Conservation (phyloP, 2,329 filamentous ascomycete genomes). For the Xylariaceae sp. region DNA sequence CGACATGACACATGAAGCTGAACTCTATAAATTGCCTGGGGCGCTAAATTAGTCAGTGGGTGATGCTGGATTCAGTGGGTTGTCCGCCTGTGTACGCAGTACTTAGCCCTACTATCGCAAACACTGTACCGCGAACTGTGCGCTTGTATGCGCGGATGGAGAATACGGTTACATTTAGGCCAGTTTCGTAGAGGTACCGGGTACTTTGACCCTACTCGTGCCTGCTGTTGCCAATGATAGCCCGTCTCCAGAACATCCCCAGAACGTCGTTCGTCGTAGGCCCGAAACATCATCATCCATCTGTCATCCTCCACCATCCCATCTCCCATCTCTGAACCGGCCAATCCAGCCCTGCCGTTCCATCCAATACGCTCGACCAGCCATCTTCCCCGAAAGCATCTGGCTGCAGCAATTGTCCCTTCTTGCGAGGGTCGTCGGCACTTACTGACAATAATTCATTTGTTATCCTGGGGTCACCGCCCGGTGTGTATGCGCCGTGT, state of each 20-base stretch:
- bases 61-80: not conserved
- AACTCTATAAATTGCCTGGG: not conserved
- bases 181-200: not conserved
- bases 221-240: not conserved
- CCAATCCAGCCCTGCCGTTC: conserved; percentile 16
- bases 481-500: conserved; percentile 8
- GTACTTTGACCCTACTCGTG: not conserved
- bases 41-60: not conserved
- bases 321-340: conserved; percentile 12
- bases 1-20: not conserved
- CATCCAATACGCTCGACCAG: conserved; percentile 5
- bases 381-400: conserved; percentile 12
- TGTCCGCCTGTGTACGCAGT: not conserved
- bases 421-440: not conserved
- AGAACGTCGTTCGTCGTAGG: conserved; percentile 5
- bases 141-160: not conserved
- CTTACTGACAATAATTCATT: conserved; percentile 11
- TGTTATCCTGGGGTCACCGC: conserved; percentile 8
- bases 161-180: not conserved
- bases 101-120: not conserved
- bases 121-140: not conserved
- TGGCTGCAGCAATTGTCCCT: conserved; percentile 9
- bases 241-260: not conserved
- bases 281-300: conserved; percentile 18
- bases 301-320: conserved; percentile 19